Conservation (phyloP, 305 asterid genomes). For the Andrographis paniculata region DNA sequence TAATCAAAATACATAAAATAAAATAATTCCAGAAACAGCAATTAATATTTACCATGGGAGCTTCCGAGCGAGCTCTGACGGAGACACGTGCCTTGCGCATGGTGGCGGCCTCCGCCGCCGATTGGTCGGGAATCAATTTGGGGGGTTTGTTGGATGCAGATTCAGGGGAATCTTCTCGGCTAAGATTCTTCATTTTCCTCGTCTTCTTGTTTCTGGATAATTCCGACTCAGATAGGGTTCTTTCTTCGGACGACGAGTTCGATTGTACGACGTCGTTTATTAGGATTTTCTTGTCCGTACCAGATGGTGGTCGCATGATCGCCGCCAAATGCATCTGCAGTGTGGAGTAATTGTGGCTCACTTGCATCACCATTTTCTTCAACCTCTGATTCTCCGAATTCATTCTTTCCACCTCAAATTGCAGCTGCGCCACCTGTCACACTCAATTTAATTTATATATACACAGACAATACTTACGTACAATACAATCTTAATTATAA, state of each 20-base stretch:
- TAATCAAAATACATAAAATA: no score
- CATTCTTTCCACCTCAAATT: slow-evolving; percentile 40
- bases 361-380: slow-evolving; percentile 50
- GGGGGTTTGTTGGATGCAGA: slow-evolving; percentile 48
- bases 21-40: no score
- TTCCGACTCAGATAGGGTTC: slow-evolving; percentile 33
- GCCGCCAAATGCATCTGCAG: slow-evolving; percentile 49
- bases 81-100: slow-evolving; percentile 96
- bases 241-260: slow-evolving; percentile 35
- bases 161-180: slow-evolving; percentile 50
- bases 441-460: not conserved
- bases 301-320: slow-evolving; percentile 30
- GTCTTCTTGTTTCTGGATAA: slow-evolving; percentile 24
- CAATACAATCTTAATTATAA: no score
- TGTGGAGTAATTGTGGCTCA: slow-evolving; percentile 41
- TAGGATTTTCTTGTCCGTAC: not conserved
- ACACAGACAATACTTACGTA: not conserved
- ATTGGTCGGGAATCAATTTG: slow-evolving; percentile 41
- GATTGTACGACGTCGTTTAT: slow-evolving; percentile 18
- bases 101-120: slow-evolving; percentile 58
- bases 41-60: slow-evolving; percentile 47
- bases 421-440: slow-evolving; percentile 34
- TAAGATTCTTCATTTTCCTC: slow-evolving; percentile 32
- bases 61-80: slow-evolving; percentile 94
- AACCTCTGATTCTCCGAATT: slow-evolving; percentile 40